Evolutionary conservation across 345 rosid species (phyloP).

Genomic region (Eucalyptus tenuipes): DNA sequence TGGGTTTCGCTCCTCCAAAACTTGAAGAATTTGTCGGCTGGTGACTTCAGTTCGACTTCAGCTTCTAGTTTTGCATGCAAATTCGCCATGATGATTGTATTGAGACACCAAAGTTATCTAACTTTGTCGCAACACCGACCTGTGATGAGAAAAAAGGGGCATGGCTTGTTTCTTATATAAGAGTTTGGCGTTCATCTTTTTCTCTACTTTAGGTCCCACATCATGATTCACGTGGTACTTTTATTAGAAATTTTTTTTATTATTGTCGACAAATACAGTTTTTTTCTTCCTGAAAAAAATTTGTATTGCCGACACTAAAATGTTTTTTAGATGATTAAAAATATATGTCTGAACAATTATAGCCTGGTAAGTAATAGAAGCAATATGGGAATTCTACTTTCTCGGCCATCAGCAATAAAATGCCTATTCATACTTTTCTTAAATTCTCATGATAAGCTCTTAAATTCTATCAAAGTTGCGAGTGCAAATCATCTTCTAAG

Average conservation of each 20-base stretch:
- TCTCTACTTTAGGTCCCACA: background rate
- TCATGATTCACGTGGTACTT: background rate
- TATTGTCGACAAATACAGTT: no score
- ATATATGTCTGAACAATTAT: background rate
- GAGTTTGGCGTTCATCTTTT: background rate
- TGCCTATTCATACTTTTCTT: background rate
- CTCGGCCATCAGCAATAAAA: background rate
- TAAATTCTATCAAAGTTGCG: background rate
- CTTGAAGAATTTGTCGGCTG: conserved; percentile 10
- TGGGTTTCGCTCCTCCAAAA: background rate
- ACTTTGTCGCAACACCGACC: background rate
- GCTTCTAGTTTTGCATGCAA: conserved; percentile 1
- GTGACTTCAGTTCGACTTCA: conserved; percentile 1
- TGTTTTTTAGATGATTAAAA: background rate
- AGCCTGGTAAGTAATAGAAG: background rate
- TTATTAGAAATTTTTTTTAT: background rate
- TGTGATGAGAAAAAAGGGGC: background rate
- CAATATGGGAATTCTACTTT: background rate
- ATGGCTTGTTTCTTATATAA: background rate
- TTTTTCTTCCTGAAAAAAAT: background rate
- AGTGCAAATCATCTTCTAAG: background rate
- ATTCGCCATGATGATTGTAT: background rate
- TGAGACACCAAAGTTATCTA: background rate
- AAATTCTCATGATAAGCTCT: background rate
- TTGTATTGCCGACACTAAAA: background rate